Percentiles rank a stretch among this genome's conserved stretches.
Evolutionary conservation across 352 stramenopile genomes (phyloP).

Genomic region (Detonula confervacea): DNA sequence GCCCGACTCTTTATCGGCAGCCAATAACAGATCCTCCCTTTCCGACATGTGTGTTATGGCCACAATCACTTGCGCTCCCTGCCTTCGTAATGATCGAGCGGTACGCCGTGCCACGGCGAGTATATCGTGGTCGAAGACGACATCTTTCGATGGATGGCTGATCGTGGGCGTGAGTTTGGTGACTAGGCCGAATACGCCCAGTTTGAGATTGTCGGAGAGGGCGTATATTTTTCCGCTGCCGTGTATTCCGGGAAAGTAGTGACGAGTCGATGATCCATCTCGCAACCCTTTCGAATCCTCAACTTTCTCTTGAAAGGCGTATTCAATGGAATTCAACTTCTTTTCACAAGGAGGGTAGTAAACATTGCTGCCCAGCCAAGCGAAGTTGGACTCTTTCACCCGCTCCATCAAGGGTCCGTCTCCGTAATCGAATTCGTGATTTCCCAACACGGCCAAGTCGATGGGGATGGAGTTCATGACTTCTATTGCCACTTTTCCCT

Average conservation of each 20-base stretch:
- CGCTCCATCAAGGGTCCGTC: conserved; percentile 49
- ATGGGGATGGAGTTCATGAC: conserved; percentile 62
- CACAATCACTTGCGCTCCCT: conserved; percentile 87
- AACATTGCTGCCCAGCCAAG: conserved; percentile 65
- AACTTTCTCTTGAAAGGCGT: background rate
- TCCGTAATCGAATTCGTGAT: conserved; percentile 69
- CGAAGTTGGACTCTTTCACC: conserved; percentile 40
- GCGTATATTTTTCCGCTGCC: conserved; percentile 43
- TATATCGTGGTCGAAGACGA: conserved; percentile 44
- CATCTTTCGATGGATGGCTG: conserved; percentile 33
- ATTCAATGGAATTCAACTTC: background rate
- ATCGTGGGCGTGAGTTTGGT: conserved; percentile 59
- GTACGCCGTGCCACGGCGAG: conserved; percentile 31
- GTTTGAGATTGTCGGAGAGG: conserved; percentile 32
- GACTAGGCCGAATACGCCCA: conserved; percentile 60
- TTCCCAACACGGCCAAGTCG: conserved; percentile 53
- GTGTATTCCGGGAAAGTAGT: conserved; percentile 45
- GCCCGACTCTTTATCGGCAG: conserved; percentile 74
- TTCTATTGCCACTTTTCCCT: conserved; percentile 49
- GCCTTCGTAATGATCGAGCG: background rate
- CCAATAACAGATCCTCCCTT: conserved; percentile 85
- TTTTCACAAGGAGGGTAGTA: conserved; percentile 30
- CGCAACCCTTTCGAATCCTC: background rate
- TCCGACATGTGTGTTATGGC: conserved; percentile 89
- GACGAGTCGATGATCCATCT: conserved; percentile 3